Evolutionary conservation across 2,329 filamentous ascomycete genomes (phyloP).

Genomic region (Didymella glomerata): DNA sequence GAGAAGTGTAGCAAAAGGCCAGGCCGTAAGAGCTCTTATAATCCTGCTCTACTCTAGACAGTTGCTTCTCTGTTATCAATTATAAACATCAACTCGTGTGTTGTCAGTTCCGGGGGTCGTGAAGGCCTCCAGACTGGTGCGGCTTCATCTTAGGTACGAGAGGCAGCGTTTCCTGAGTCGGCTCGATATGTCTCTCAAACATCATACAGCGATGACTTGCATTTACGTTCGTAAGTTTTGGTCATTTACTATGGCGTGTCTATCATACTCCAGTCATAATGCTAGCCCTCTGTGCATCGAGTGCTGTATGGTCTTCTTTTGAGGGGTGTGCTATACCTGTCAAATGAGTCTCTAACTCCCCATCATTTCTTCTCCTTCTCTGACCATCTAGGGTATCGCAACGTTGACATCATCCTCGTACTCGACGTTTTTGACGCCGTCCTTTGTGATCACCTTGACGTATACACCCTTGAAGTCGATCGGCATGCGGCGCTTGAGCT

Average conservation of each 20-base stretch:
- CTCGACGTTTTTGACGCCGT: constrained; percentile 84
- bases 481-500: constrained; percentile 94
- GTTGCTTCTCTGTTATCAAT: no score
- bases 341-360: constrained; percentile 8
- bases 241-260: constrained; percentile 22
- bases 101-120: no score
- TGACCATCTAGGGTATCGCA: constrained; percentile 62
- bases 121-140: no score
- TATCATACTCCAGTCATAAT: constrained; percentile 18
- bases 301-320: constrained; percentile 1
- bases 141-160: neutral
- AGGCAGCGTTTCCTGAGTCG: neutral
- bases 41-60: no score
- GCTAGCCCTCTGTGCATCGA: constrained; percentile 2
- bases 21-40: no score
- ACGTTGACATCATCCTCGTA: constrained; percentile 83
- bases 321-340: constrained; percentile 20
- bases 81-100: no score
- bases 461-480: constrained; percentile 98
- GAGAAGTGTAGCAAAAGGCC: no score
- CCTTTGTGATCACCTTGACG: constrained; percentile 94
- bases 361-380: neutral
- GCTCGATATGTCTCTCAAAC: neutral
- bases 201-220: neutral
- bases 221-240: constrained; percentile 12